Base-by-base conservation (phyloP, 192 early-diverging fungal species). In the Phlyctochytrium arcticum region DNA sequence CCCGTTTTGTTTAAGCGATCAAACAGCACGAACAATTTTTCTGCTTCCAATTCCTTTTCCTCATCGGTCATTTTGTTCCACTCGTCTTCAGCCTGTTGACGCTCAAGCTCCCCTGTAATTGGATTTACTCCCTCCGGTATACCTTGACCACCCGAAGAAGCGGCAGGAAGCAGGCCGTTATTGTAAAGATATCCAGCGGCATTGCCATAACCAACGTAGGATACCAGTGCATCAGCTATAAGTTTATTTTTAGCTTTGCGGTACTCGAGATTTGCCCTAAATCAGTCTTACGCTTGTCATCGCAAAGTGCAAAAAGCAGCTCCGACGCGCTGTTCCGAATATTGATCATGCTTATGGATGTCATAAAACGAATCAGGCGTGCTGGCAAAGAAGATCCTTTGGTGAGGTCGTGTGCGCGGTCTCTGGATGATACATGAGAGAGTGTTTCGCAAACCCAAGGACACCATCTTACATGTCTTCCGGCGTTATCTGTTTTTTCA, bases 11-110 rank as follows among this genome's bases (percentile, higher is more conserved):
- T 92, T 34, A 97, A 75, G 60, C 91, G 81, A 58, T 99, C 94
- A 78, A 99, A 94, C 72, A 97, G 79, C 1, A 94, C 94, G 79
- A 98, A 87, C 68, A 99, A 67, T 26, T 83, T 81, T 70, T 95
- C 92, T 3, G 93, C 93, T 62, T 99, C 96, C 35, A 87, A 75
- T 66, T 96, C 93, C 68, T 96, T 97, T 69, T 99, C 95, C 68
- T 95, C 96, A 36, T 95, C 92, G 2, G 92, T 96, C 92, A 99
- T 92, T 12, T 83, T 79, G 6, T 86, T 82, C 73, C 92, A 82
- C 34, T 84, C 81, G 3, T 72, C 75, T 24, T 77, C 60, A 17
- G 35, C 36, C 17, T 62, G 64, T 35, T 75, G 63, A n/a, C n/a
- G 23, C 1, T 17, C 42, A 54, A 85, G 81, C 57, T 88, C 85